Percentiles rank a stretch among this genome's conserved stretches.
phyloP scores from a whole-genome alignment of 306 rosid genomes.

The Fragaria vesca region DNA sequence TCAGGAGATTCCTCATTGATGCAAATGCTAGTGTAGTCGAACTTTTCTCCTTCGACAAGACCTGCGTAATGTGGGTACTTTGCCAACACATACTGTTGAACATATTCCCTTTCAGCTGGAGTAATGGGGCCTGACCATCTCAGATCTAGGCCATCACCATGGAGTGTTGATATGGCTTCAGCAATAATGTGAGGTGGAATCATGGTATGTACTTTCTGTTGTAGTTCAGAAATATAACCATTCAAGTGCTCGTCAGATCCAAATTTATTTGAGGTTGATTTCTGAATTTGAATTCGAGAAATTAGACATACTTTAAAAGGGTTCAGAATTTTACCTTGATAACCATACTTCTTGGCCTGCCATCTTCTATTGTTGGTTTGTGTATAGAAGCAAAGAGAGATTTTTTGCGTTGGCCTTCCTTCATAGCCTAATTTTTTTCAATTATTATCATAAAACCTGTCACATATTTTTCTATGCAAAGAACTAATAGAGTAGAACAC shows the following conservation, averaged over 20 bases:
- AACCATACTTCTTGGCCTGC: constrained; percentile 80
- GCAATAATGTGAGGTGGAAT: constrained; percentile 53
- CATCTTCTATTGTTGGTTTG: constrained; percentile 47
- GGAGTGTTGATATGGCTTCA: constrained; percentile 61
- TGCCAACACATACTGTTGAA: constrained; percentile 75
- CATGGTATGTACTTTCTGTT: constrained; percentile 48
- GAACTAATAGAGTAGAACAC: not conserved
- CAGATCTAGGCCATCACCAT: constrained; percentile 60
- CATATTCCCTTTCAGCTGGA: constrained; percentile 79
- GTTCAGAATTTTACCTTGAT: constrained; percentile 51
- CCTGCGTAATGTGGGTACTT: constrained; percentile 78
- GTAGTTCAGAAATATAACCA: constrained; percentile 15
- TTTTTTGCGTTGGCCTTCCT: constrained; percentile 47
- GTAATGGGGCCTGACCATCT: constrained; percentile 95
- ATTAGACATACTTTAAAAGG: not conserved
- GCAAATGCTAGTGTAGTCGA: constrained; percentile 66
- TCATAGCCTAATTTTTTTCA: constrained; percentile 31
- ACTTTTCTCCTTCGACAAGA: constrained; percentile 62
- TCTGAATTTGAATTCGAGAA: not conserved
- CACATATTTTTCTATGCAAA: constrained; percentile 6
- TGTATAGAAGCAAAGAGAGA: constrained; percentile 38
- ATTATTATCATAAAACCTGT: constrained; percentile 12
- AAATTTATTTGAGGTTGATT: constrained; percentile 7
- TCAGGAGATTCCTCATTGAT: constrained; percentile 63
- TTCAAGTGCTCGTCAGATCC: not conserved